Conservation (phyloP, 2,329 filamentous ascomycete genomes). For the Zarea fungicola region DNA sequence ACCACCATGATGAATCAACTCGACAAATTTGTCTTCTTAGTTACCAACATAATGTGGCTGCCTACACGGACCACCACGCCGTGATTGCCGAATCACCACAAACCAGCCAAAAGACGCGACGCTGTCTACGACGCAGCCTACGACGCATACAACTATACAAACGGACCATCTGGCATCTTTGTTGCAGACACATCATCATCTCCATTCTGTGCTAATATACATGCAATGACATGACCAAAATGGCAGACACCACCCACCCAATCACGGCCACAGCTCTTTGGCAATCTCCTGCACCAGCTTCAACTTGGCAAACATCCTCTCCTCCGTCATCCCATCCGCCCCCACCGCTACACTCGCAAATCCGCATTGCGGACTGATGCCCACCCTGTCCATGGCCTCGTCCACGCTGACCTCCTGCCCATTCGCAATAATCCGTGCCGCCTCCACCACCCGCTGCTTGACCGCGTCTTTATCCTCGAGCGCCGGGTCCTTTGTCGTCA, state of each 20-base stretch:
- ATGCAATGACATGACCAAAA: not conserved
- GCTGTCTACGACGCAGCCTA: not conserved
- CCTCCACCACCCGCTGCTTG: constrained; percentile 48
- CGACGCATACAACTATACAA: not conserved
- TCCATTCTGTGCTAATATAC: not conserved
- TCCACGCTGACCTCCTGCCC: constrained; percentile 57
- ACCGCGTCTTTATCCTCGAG: constrained; percentile 52
- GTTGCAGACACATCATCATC: not conserved
- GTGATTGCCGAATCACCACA: not conserved
- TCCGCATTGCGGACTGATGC: constrained; percentile 65
- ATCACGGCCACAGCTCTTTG: constrained; percentile 53
- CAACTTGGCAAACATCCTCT: constrained; percentile 68
- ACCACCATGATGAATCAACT: not conserved
- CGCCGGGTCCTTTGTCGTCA: constrained; percentile 55
- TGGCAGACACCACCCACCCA: not conserved
- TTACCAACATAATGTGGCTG: not conserved
- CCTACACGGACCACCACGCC: constrained; percentile 1
- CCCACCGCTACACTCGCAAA: constrained; percentile 66
- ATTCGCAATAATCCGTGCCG: constrained; percentile 61
- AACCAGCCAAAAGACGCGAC: not conserved
- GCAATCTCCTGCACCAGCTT: constrained; percentile 63
- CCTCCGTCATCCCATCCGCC: constrained; percentile 56
- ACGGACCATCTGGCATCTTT: constrained; percentile 4
- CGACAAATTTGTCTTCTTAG: not conserved
- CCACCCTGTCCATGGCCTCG: constrained; percentile 59